These are phyloP conservation scores for Knoxia roxburghii DNA, from an alignment of 257 asterid species.

Conservation along the genomic window DNA sequence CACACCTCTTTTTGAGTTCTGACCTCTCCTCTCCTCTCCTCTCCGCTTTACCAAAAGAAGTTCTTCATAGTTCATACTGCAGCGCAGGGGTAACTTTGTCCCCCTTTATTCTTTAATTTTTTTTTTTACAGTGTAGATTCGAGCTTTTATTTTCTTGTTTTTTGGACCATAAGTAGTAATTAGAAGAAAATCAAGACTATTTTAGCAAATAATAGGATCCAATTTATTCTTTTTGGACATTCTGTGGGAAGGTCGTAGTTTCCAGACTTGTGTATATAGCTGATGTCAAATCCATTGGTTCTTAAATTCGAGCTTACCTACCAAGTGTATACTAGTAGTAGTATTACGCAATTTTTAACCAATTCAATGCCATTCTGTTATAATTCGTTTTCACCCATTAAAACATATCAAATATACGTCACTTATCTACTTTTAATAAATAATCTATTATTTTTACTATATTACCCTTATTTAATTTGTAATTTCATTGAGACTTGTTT, in stretches of 20 bases:
- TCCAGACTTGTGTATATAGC: conserved; percentile 30
- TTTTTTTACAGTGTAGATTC: conserved; percentile 39
- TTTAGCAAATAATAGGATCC: conserved; percentile 36
- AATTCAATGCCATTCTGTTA: too few relatives aligned
- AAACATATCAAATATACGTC: too few relatives aligned
- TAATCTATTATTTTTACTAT: too few relatives aligned
- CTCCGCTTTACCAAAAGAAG: too few relatives aligned
- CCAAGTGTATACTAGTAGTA: not conserved
- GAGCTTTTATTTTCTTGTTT: conserved; percentile 14
- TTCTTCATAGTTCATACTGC: not conserved
- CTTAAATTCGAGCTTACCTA: not conserved
- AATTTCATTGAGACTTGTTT: too few relatives aligned
- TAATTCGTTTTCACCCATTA: too few relatives aligned
- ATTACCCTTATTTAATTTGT: too few relatives aligned
- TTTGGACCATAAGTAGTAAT: conserved; percentile 18
- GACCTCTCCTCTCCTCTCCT: conserved; percentile 6
- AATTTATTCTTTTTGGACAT: conserved; percentile 16
- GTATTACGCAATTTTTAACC: too few relatives aligned
- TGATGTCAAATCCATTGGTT: conserved; percentile 10
- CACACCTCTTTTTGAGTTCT: not conserved
- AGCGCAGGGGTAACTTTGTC: conserved; percentile 21
- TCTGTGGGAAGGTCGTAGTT: conserved; percentile 20
- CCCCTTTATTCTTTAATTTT: conserved; percentile 42
- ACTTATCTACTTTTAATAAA: too few relatives aligned
- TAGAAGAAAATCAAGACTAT: conserved; percentile 24